Percentiles rank a stretch among this genome's conserved stretches.
phyloP scores from a whole-genome alignment of 2,329 filamentous ascomycete species.

The Kalaharituber pfeilii region DNA sequence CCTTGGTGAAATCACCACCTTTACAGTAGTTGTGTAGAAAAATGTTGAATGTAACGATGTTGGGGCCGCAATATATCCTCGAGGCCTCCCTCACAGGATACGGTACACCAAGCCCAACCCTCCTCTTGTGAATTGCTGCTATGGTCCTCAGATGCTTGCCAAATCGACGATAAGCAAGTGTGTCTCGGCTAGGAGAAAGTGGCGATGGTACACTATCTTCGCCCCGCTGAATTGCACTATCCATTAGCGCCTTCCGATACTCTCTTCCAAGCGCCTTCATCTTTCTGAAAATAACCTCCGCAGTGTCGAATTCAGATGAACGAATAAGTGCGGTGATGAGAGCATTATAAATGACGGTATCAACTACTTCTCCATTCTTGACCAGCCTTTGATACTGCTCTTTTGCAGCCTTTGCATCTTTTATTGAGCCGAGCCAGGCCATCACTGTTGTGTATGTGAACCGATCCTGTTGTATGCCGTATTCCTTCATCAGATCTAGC shows the following conservation, averaged over 20 bases:
- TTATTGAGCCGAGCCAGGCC: conserved; percentile 60
- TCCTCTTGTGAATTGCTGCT: conserved; percentile 49
- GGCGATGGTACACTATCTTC: conserved; percentile 11
- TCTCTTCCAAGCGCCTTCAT: conserved; percentile 40
- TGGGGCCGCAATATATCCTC: conserved; percentile 22
- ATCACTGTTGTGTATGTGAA: conserved; percentile 71
- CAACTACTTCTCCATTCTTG: conserved; percentile 69
- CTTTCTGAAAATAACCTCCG: conserved; percentile 61
- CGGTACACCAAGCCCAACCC: conserved; percentile 59
- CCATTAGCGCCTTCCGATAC: conserved; percentile 11
- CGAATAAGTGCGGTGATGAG: conserved; percentile 63
- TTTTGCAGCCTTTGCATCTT: conserved; percentile 56
- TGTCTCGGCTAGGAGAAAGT: conserved; percentile 22
- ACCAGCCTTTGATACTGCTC: conserved; percentile 68
- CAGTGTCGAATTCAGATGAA: conserved; percentile 57
- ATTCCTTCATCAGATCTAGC: conserved; percentile 57
- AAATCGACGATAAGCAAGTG: conserved; percentile 26
- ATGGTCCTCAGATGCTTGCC: conserved; percentile 44
- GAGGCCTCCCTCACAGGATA: conserved; percentile 63
- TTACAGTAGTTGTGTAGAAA: conserved; percentile 21
- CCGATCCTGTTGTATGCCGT: conserved; percentile 53
- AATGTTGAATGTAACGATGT: conserved; percentile 15
- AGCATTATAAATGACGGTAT: conserved; percentile 71
- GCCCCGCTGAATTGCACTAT: conserved; percentile 20
- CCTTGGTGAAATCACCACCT: conserved; percentile 52